phyloP scores from a whole-genome alignment of 331 rosid species.

The Telfairia occidentalis region DNA sequence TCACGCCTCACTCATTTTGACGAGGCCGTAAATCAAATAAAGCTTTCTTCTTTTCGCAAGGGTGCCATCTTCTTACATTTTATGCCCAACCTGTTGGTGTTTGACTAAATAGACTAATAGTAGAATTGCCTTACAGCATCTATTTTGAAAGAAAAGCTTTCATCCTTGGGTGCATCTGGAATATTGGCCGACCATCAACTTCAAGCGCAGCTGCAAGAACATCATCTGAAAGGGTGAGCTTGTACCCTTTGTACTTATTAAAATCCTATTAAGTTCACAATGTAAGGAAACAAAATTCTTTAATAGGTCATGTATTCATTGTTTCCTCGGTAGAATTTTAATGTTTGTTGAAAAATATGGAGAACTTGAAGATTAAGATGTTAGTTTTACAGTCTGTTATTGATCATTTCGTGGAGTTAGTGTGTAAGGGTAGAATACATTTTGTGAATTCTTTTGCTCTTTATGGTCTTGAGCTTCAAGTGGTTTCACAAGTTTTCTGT shows the following conservation, averaged over 20 bases:
- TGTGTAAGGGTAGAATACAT: too few species aligned
- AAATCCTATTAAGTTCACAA: not conserved
- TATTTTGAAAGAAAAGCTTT: constrained; percentile 78
- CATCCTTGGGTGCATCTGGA: constrained; percentile 92
- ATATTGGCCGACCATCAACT: constrained; percentile 96
- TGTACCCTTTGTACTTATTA: constrained; percentile 1
- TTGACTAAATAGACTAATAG: constrained; percentile 25
- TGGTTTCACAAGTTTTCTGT: too few species aligned
- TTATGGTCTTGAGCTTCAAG: too few species aligned
- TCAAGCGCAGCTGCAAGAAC: constrained; percentile 96
- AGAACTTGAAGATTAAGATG: not conserved
- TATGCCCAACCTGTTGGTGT: not conserved
- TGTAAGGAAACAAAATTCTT: not conserved
- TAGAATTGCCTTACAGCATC: constrained; percentile 60
- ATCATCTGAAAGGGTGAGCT: constrained; percentile 78
- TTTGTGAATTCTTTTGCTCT: too few species aligned
- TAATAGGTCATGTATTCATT: not conserved
- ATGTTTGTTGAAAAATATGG: not conserved
- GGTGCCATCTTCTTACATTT: not conserved
- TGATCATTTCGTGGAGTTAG: not conserved
- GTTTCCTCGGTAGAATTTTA: not conserved
- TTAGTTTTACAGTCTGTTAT: not conserved
- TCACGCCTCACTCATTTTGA: not conserved
- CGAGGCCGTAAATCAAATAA: not conserved
- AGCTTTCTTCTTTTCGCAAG: not conserved